These are phyloP conservation scores for Kodamaea lidongshanica DNA, from an alignment of 805 yeast genomes.

Conservation along the genomic window DNA sequence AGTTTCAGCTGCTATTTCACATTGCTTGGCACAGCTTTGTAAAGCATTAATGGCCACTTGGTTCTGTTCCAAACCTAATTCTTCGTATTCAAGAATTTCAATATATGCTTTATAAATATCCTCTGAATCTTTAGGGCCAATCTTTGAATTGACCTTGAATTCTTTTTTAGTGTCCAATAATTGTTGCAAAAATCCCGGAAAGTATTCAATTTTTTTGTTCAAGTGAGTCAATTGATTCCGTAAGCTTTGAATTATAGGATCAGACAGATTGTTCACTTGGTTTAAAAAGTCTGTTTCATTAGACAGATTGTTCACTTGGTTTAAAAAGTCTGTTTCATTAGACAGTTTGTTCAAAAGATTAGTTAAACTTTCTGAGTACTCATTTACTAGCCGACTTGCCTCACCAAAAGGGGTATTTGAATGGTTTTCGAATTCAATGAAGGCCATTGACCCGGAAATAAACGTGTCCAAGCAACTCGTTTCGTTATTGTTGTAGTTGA, in stretches of 20 bases:
- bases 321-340: no score
- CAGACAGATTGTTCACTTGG: no score
- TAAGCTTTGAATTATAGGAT: no score
- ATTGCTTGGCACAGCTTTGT: slow-evolving; percentile 3
- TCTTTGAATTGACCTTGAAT: slow-evolving; percentile 8
- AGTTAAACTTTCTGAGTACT: slow-evolving; percentile 7
- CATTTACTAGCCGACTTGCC: slow-evolving; percentile 11
- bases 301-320: no score
- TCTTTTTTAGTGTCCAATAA: no score
- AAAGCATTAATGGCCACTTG: slow-evolving; percentile 3
- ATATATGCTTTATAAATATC: slow-evolving; percentile 16
- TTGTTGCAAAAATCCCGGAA: slow-evolving; percentile 16
- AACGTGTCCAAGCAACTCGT: slow-evolving; percentile 33
- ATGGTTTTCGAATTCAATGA: slow-evolving; percentile 17
- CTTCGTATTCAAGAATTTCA: slow-evolving; percentile 14
- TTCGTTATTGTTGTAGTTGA: slow-evolving; percentile 26
- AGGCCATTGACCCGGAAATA: slow-evolving; percentile 22
- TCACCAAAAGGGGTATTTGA: slow-evolving; percentile 12
- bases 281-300: no score
- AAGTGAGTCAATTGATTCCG: slow-evolving; percentile 5
- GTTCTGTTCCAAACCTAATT: slow-evolving; percentile 1
- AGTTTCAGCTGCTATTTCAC: slow-evolving; percentile 4
- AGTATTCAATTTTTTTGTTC: slow-evolving; percentile 15
- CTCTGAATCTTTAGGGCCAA: slow-evolving; percentile 12
- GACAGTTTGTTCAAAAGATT: slow-evolving; percentile 6